Percentiles rank a stretch among this genome's conserved stretches.
Conservation (phyloP, 306 rosid genomes). For the Quercus dentata region DNA sequence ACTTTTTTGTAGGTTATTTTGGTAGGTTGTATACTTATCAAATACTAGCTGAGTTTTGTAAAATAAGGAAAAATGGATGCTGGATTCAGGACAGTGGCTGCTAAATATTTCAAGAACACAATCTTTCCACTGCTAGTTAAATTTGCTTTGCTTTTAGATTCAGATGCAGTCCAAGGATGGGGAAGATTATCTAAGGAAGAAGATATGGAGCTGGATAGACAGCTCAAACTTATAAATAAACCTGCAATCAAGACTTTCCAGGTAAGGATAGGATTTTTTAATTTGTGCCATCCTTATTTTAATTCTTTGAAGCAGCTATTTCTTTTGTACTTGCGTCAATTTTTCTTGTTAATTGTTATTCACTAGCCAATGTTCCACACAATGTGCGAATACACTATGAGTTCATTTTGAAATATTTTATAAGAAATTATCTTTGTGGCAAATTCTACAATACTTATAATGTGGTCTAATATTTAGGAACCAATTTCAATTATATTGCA, state of each 20-base stretch:
- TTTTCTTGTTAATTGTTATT: background rate
- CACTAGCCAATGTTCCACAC: too few relatives aligned
- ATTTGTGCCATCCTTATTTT: background rate
- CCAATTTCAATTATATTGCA: too few relatives aligned
- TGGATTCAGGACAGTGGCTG: slow-evolving; percentile 6
- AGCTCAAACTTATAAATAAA: slow-evolving; percentile 22
- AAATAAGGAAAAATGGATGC: background rate
- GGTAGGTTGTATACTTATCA: background rate
- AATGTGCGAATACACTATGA: too few relatives aligned
- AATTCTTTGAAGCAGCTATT: background rate
- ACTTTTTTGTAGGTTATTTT: background rate
- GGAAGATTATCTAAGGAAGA: slow-evolving; percentile 9
- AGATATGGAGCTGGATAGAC: slow-evolving; percentile 13
- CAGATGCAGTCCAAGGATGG: slow-evolving; percentile 17
- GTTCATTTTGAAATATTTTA: too few relatives aligned
- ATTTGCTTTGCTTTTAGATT: background rate
- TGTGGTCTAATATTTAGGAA: too few relatives aligned
- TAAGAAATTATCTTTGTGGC: too few relatives aligned
- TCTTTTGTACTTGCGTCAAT: background rate
- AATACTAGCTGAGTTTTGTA: too few relatives aligned
- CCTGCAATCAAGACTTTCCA: slow-evolving; percentile 26
- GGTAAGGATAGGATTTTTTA: slow-evolving; percentile 9
- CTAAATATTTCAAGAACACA: background rate
- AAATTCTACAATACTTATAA: too few relatives aligned
- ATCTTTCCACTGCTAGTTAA: background rate